These are phyloP conservation scores for Phalaenopsis aphrodite DNA, from an alignment of 106 monocot genomes.

Conservation along the genomic window DNA sequence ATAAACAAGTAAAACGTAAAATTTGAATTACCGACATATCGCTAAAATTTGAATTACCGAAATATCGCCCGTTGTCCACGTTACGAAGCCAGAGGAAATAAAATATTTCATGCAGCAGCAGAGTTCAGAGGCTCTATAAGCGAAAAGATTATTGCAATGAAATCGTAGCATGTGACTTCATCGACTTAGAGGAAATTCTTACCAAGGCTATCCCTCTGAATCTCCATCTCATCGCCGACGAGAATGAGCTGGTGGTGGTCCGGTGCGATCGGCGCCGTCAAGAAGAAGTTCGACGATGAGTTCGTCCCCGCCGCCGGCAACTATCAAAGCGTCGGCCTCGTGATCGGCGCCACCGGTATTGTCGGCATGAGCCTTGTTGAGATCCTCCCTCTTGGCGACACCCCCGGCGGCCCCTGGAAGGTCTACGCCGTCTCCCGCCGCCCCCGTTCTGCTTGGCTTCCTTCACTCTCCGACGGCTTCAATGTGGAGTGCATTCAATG, in stretches of 20 bases:
- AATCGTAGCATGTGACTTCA: too few species aligned
- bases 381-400: slow-evolving; percentile 86
- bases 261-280: slow-evolving; percentile 62
- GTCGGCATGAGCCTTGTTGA: slow-evolving; percentile 64
- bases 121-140: too few species aligned
- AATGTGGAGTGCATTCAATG: slow-evolving; percentile 41
- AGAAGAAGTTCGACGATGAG: neutral
- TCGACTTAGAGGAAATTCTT: too few species aligned
- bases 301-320: neutral
- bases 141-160: too few species aligned
- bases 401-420: slow-evolving; percentile 89
- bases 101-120: too few species aligned
- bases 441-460: slow-evolving; percentile 25
- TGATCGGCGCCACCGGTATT: slow-evolving; percentile 58
- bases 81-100: too few species aligned
- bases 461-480: slow-evolving; percentile 37
- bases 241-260: slow-evolving; percentile 99
- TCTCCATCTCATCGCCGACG: neutral
- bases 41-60: too few species aligned
- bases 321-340: slow-evolving; percentile 49
- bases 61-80: too few species aligned
- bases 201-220: too few species aligned
- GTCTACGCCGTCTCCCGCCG: slow-evolving; percentile 66
- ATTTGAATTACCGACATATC: too few species aligned
- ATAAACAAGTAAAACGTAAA: too few species aligned